Base-by-base conservation (phyloP, 2,329 filamentous ascomycete species). In the Capronia coronata region DNA sequence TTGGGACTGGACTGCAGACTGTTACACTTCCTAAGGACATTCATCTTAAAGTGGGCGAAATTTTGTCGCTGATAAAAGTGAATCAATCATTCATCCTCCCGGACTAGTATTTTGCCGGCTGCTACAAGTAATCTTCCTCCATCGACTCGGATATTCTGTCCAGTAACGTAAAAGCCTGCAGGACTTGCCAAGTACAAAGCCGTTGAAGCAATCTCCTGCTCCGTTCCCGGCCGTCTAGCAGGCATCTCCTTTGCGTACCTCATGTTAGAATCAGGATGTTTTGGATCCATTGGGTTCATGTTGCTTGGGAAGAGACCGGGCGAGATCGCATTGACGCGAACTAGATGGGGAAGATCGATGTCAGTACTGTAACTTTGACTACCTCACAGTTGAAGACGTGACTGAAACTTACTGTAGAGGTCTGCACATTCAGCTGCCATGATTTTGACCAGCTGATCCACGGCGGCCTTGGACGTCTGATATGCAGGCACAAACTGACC, bases 401-500 rank as follows among this genome's bases (percentile, higher is more conserved):
- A n/a, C 13, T 16, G 8, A 34, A 34, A 43, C 41, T 43, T 18
- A 43, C 41, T 43, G 41, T 43, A 43, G 14, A 43, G 25, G 5
- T 43, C 41, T 16, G 41, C 41, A 16, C 30, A 32, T 43, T 43
- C 41, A 16, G 41, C 41, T 11, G 41, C 41, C 41, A 43, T 29
- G 25, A 43, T 43, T n/a, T 32, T 43, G 23, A 32, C 41, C n/a
- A 43, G 19, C 16, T 43, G 41, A 30, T 43, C 41, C 25, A 43
- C 41, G 29, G 41, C 41, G 6, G 32, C 42, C 44, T 58, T 58
- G 8, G 55, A 46, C 2, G 53, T 51, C 21, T 58, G 55, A 38
- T 56, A 58, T 2, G 32, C 37, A 3, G 57, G 55, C 4, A 54
- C 49, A 37, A 56, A 58, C 43, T 58, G 55, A 19, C 37, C 30